Evolutionary conservation across 768 basidiomycete genomes (phyloP), one percentile per base, ranked within the genome.

Genomic region (Lyophyllum shimeji): DNA sequence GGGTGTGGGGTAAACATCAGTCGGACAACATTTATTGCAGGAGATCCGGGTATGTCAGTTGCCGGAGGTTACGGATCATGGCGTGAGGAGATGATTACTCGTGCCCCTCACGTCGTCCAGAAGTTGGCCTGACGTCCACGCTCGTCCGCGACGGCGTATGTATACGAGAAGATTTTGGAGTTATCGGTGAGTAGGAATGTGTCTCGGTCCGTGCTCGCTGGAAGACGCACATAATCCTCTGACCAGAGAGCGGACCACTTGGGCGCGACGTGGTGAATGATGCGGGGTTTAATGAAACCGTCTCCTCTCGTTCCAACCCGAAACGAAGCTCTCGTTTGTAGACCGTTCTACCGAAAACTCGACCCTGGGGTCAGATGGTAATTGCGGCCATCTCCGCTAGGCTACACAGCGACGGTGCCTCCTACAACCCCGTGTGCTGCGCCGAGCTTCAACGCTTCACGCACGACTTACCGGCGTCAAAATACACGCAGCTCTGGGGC

Each of bases 11-110:
- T 37, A 17, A 8, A 13, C 15, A 37, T 6, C 34, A 40, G 17
- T 18, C 3, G 8, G 15, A n/a, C 39, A 18, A 33, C 29, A 42
- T 45, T 53, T 47, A 54, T 46, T 34, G 29, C 40, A 56, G 47
- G 53, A 51, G 40, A 2, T 39, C 29, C 61, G 55, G 61, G 52
- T 57, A 59, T 43, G 46, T 50, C 53, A 39, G 55, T 60, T 59
- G 31, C 53, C 54, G 39, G 17, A 47, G 15, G 46, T 2, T 34
- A 11, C 8, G 17, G 40, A 20, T 4, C 7, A 18, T 21, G 11
- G n/a, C 2, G 8, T 21, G 11, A 18, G 18, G 40, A 6, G 40
- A 13, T 21, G 40, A 17, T n/a, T 7, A 11, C 7, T 42, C n/a
- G 5, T 18, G 8, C 20, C 18, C 40, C 40, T 42, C 40, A 11